Conservation (phyloP, 1,139 yeast species). For the Debaryomycetaceae sp. region DNA sequence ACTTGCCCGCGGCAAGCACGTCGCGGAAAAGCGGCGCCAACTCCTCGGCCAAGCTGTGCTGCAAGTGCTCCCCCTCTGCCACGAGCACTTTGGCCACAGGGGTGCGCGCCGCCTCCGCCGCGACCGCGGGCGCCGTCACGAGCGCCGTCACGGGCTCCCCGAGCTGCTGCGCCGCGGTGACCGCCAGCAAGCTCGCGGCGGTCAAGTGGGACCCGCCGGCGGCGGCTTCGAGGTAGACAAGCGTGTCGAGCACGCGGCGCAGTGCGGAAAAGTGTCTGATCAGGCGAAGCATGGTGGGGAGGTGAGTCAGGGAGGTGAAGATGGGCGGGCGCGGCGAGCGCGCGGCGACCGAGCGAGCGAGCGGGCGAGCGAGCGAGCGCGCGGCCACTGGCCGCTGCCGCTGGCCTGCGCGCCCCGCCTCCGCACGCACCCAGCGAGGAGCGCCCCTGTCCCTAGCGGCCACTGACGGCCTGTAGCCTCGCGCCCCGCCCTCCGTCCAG, state of each 20-base stretch:
- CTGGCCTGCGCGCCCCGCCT: too few relatives aligned
- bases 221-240: constrained; percentile 67
- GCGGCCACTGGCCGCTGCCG: too few relatives aligned
- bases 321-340: too few relatives aligned
- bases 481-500: too few relatives aligned
- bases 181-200: constrained; percentile 63
- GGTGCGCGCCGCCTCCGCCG: constrained; percentile 34
- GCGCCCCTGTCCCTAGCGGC: too few relatives aligned
- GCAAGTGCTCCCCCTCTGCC: constrained; percentile 43
- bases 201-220: constrained; percentile 48
- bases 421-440: too few relatives aligned
- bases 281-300: constrained; percentile 23
- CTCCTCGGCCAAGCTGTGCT: constrained; percentile 62
- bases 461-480: too few relatives aligned
- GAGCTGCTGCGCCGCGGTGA: constrained; percentile 60
- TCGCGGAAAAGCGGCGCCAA: constrained; percentile 54
- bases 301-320: too few relatives aligned
- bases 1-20: constrained; percentile 34
- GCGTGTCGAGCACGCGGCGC: constrained; percentile 39
- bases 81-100: constrained; percentile 45
- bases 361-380: too few relatives aligned
- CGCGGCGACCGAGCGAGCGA: too few relatives aligned
- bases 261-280: constrained; percentile 31
- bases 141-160: constrained; percentile 66
- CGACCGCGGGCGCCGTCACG: constrained; percentile 54